phyloP scores from a whole-genome alignment of 257 asterid species.

The Ballota nigra region DNA sequence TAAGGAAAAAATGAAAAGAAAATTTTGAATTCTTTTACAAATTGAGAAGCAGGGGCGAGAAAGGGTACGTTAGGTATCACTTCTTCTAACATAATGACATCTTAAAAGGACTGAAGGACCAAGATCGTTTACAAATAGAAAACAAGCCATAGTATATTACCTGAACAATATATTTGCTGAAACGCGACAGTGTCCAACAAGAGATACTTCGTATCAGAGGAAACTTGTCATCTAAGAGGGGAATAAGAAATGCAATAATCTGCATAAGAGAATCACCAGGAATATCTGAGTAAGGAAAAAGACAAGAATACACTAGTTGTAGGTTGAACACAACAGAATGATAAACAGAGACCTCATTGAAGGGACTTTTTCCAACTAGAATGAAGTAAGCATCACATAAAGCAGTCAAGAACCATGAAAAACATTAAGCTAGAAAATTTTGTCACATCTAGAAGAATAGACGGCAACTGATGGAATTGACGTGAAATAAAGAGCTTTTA shows the following conservation, averaged over 20 bases:
- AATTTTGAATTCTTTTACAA: background rate
- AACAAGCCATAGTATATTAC: conserved; percentile 38
- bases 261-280: conserved; percentile 29
- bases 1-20: background rate
- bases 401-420: background rate
- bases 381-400: background rate
- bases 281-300: conserved; percentile 12
- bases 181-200: conserved; percentile 97
- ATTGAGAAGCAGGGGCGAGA: background rate
- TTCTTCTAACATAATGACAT: background rate
- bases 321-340: background rate
- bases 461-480: background rate
- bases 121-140: conserved; percentile 2
- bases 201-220: conserved; percentile 96
- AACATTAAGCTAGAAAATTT: background rate
- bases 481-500: background rate
- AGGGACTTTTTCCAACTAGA: background rate
- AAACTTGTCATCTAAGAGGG: conserved; percentile 91
- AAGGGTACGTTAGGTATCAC: background rate
- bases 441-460: background rate
- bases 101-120: background rate
- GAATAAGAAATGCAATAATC: conserved; percentile 86
- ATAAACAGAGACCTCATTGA: background rate
- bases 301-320: background rate
- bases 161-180: conserved; percentile 93